Conservation (phyloP, 305 asterid genomes). For the Solanum hybrid region DNA sequence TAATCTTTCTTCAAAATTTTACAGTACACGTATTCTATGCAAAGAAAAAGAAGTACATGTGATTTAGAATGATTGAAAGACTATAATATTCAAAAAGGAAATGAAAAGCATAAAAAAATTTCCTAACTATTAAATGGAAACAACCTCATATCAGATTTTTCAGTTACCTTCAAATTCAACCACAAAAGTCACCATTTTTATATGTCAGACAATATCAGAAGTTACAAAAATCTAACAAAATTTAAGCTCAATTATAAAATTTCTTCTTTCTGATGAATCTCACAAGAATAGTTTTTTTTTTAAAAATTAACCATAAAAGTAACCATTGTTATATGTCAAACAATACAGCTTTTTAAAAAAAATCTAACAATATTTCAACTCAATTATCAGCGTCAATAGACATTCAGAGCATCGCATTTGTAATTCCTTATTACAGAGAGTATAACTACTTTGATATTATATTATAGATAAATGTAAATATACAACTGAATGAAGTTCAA, state of each 20-base stretch:
- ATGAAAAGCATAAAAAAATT: background rate
- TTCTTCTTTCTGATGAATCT: background rate
- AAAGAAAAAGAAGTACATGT: background rate
- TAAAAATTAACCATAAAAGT: background rate
- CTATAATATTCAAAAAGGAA: background rate
- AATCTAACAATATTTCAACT: background rate
- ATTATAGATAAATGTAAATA: background rate
- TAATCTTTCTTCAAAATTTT: too few relatives aligned
- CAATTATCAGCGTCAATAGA: background rate
- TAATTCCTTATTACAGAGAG: background rate
- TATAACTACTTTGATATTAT: background rate
- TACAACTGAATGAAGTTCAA: background rate
- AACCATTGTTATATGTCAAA: background rate
- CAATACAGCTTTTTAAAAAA: rapidly evolving
- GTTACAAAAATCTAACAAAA: background rate
- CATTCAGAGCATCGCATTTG: background rate
- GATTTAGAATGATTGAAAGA: background rate
- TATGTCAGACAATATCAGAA: background rate
- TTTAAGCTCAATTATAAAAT: background rate
- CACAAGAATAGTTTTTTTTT: too few relatives aligned
- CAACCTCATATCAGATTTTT: background rate
- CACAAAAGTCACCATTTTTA: background rate
- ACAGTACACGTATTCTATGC: background rate
- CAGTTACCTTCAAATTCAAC: background rate
- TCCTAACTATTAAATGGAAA: background rate